Evolutionary conservation across 352 stramenopile genomes (phyloP).

Genomic region (Pythium rishiriense): DNA sequence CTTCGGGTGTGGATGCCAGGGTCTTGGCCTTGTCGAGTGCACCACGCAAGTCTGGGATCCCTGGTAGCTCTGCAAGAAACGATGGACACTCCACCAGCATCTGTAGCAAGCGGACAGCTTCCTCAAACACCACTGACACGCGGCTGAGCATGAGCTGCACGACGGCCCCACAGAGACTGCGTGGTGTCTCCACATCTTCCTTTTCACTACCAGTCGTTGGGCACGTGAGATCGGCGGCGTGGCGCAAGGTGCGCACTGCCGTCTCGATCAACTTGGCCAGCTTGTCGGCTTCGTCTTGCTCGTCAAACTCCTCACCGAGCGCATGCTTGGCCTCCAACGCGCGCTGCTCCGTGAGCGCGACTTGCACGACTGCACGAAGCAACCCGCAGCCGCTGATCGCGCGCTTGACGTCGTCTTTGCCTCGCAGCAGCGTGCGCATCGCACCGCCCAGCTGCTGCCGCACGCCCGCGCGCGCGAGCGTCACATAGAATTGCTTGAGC

Average conservation of each 20-base stretch:
- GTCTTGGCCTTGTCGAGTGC: conserved; percentile 52
- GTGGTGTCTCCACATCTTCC: not conserved
- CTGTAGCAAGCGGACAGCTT: conserved; percentile 59
- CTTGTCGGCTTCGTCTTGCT: conserved; percentile 15
- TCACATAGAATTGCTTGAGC: conserved; percentile 80
- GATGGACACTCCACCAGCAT: conserved; percentile 45
- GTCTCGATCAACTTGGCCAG: conserved; percentile 6
- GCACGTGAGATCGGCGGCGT: conserved; percentile 16
- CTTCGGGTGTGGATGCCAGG: conserved; percentile 36
- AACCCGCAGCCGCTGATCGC: conserved; percentile 36
- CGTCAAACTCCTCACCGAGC: conserved; percentile 3
- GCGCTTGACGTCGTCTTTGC: conserved; percentile 55
- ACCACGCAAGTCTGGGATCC: conserved; percentile 53
- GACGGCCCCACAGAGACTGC: conserved; percentile 42
- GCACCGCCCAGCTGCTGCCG: conserved; percentile 37
- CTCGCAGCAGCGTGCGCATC: conserved; percentile 32
- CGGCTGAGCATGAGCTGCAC: conserved; percentile 60
- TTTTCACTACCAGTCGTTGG: not conserved
- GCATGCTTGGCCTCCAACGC: not conserved
- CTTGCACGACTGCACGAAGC: conserved; percentile 46
- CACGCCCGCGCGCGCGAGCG: conserved; percentile 28
- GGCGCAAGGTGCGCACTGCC: conserved; percentile 18
- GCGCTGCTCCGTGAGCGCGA: conserved; percentile 34
- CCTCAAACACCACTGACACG: conserved; percentile 52
- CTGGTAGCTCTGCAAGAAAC: conserved; percentile 30